Percentiles rank a stretch among this genome's conserved stretches.
Evolutionary conservation across 108 stramenopile species (phyloP).

Genomic region (Aurantiochytrium sp.): DNA sequence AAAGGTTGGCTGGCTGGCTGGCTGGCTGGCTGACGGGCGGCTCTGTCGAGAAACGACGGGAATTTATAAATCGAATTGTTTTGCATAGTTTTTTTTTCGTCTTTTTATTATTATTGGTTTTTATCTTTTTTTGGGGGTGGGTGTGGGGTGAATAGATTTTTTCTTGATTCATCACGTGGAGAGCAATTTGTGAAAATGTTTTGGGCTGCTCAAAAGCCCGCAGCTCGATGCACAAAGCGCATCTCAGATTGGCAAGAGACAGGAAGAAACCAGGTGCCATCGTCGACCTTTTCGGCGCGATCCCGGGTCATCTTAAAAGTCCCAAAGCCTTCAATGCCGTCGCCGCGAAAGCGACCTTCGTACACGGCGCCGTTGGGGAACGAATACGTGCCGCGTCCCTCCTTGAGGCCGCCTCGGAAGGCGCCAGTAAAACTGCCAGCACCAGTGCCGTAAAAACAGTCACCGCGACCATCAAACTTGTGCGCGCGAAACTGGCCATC

Average conservation of each 20-base stretch:
- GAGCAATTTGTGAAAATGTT: not conserved
- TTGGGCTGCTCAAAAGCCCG: not conserved
- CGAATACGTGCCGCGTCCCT: conserved; percentile 13
- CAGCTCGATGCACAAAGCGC: conserved; percentile 5
- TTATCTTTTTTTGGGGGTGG: too few relatives aligned
- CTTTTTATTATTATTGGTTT: too few relatives aligned
- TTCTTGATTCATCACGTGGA: not conserved
- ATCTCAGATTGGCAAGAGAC: conserved; percentile 9
- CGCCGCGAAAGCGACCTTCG: conserved; percentile 25
- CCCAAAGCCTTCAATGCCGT: conserved; percentile 25
- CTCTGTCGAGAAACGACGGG: too few relatives aligned
- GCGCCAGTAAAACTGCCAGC: not conserved
- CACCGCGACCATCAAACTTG: conserved; percentile 19
- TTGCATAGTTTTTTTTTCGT: too few relatives aligned
- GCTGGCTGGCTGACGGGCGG: too few relatives aligned
- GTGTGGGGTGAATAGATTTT: too few relatives aligned
- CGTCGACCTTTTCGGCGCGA: not conserved
- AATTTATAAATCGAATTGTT: too few relatives aligned
- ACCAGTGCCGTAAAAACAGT: not conserved
- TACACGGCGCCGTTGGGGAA: conserved; percentile 22
- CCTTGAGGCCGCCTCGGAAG: not conserved
- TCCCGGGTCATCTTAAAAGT: conserved; percentile 6
- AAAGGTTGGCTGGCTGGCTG: too few relatives aligned
- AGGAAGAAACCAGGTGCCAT: not conserved
- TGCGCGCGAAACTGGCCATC: conserved; percentile 3